Base-by-base conservation (phyloP, 2,329 filamentous ascomycete species). In the Stemphylium lycopersici region DNA sequence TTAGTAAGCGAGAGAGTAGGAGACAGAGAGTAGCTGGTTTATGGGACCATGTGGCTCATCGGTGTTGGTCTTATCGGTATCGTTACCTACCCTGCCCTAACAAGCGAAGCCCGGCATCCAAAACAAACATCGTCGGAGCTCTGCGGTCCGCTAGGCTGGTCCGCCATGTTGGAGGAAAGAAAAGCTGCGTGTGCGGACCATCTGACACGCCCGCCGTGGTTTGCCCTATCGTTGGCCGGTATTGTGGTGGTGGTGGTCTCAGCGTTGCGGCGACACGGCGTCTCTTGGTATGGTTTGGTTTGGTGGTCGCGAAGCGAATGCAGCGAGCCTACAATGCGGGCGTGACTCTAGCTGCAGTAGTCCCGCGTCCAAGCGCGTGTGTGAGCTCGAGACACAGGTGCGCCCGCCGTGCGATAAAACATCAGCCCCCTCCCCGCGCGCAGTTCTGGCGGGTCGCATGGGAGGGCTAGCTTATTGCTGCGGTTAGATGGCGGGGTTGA, bases 301-400 rank as follows among this genome's bases (percentile, higher is more conserved):
- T 40, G 40, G 34, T 16, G 34, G 34, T 36, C 37, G 41, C 48
- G 39, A 50, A 44, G 51, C 46, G 22, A 41, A 45, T 55, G 47
- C 52, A 51, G 41, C 26, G 26, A 31, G 48, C 44, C 38, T 29
- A 29, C 26, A 29, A 29, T 26, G 32, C n/a, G 16, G 29, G 38
- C 52, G 48, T 55, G 48, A 55, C 38, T 46, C 31, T 55, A 46
- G 52, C 42, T 55, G 52, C 53, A 56, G 53, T 56, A 56, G 53
- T 53, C 37, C 38, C 44, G 53, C 53, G 49, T 56, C 53, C 42
- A 51, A 44, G 22, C 40, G 37, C 33, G 33, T 39, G 48, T 34
- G 22, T 13, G 18, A 45, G 32, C 16, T 15, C 24, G 32, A 45
- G 18, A 22, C 16, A 13, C 37, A 39, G 37, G 22, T 13, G 37